A percentile compares a stretch with the other conserved stretches of the same genome.
Evolutionary conservation across 768 basidiomycete genomes (phyloP).

Genomic region (Podaxis sp.): DNA sequence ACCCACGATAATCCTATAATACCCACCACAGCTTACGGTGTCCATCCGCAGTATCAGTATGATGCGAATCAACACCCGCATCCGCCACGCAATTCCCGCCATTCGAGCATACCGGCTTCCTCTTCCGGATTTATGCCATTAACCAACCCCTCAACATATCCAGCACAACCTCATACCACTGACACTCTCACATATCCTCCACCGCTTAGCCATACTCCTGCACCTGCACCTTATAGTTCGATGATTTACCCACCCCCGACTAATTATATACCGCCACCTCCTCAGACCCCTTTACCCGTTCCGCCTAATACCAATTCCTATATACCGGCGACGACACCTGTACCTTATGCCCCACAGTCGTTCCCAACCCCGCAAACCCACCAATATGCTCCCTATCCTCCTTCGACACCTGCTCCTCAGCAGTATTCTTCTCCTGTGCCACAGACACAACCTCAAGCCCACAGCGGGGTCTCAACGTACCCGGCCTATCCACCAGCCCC

Average conservation of each 20-base stretch:
- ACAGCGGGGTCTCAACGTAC: conserved; percentile 2
- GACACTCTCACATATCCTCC: conserved; percentile 35
- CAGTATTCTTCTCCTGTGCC: conserved; percentile 34
- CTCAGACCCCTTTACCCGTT: conserved; percentile 28
- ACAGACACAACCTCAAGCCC: conserved; percentile 23
- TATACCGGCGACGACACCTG: conserved; percentile 29
- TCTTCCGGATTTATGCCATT: conserved; percentile 72
- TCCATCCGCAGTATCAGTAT: conserved; percentile 39
- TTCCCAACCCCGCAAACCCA: conserved; percentile 30
- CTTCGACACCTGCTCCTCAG: conserved; percentile 35
- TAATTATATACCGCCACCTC: conserved; percentile 22
- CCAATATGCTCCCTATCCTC: conserved; percentile 35
- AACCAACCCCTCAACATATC: conserved; percentile 37
- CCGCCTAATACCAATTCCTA: conserved; percentile 22
- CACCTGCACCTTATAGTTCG: conserved; percentile 31
- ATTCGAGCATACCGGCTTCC: conserved; percentile 56
- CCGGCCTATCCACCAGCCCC: conserved; percentile 26
- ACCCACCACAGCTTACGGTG: conserved; percentile 30
- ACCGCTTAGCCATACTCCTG: conserved; percentile 42
- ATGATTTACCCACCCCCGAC: conserved; percentile 31
- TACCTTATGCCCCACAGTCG: conserved; percentile 37
- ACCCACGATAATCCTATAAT: conserved; percentile 38
- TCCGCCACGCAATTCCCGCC: conserved; percentile 52
- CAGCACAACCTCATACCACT: conserved; percentile 32
- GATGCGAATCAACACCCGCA: conserved; percentile 33